phyloP scores from a whole-genome alignment of 2,329 filamentous ascomycete genomes.

The Alternaria gansuensis region DNA sequence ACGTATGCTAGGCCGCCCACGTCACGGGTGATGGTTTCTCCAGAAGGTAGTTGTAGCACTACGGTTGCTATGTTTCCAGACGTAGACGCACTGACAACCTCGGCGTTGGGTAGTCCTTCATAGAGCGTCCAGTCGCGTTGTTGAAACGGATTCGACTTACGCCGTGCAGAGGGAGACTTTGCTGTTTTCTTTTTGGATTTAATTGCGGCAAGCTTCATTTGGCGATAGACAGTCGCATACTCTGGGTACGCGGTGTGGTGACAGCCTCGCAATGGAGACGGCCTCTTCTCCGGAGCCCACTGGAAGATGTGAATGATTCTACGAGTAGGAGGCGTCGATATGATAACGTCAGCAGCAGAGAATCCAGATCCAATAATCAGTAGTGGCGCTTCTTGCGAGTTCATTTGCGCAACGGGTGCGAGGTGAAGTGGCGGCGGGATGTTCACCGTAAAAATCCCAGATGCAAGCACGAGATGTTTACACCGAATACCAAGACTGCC shows the following conservation, averaged over 20 bases:
- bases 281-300: slow-evolving; percentile 65
- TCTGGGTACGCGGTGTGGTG: slow-evolving; percentile 70
- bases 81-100: slow-evolving; percentile 54
- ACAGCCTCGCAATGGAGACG: slow-evolving; percentile 66
- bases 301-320: slow-evolving; percentile 68
- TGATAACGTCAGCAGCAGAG: slow-evolving; percentile 68
- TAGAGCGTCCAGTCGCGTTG: slow-evolving; percentile 63
- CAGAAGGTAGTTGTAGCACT: slow-evolving; percentile 56
- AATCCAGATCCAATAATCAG: slow-evolving; percentile 70
- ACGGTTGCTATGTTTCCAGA: slow-evolving; percentile 42
- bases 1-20: slow-evolving; percentile 64
- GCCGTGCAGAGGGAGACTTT: slow-evolving; percentile 38
- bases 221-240: slow-evolving; percentile 67
- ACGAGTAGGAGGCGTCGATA: slow-evolving; percentile 61
- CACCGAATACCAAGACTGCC: slow-evolving; percentile 63
- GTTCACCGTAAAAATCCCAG: slow-evolving; percentile 66
- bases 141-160: slow-evolving; percentile 55
- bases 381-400: slow-evolving; percentile 51
- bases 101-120: slow-evolving; percentile 65
- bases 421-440: slow-evolving; percentile 62
- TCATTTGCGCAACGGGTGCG: slow-evolving; percentile 54
- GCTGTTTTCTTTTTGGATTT: slow-evolving; percentile 28
- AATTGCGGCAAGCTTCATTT: slow-evolving; percentile 64
- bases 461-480: slow-evolving; percentile 66
- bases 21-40: slow-evolving; percentile 55